phyloP scores from a whole-genome alignment of 169 alveolate genomes.

The Eimeria sp. region DNA sequence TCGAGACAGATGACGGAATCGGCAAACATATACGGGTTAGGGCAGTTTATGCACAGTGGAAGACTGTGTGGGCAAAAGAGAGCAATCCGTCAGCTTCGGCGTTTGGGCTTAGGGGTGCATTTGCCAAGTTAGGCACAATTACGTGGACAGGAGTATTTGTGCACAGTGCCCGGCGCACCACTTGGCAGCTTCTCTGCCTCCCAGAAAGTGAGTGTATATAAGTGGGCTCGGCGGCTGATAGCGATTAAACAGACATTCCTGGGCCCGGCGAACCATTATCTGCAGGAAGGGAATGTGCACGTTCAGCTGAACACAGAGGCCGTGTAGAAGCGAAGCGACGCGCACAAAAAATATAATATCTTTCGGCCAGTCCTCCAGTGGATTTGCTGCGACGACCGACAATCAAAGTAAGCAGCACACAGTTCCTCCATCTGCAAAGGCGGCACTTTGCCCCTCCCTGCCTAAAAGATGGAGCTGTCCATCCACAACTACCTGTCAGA shows the following conservation, averaged over 20 bases:
- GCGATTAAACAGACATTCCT: conserved; percentile 82
- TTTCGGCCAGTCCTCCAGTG: conserved; percentile 91
- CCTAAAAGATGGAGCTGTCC: background rate
- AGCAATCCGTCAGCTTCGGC: background rate
- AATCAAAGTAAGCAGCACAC: background rate
- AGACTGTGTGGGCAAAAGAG: background rate
- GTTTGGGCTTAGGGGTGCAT: background rate
- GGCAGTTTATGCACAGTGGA: background rate
- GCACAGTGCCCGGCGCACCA: conserved; percentile 5
- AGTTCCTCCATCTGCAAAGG: background rate
- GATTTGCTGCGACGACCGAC: conserved; percentile 80
- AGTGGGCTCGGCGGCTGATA: conserved; percentile 80
- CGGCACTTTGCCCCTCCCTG: background rate
- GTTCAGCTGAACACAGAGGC: conserved; percentile 90
- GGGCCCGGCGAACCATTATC: conserved; percentile 90
- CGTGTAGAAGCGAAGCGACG: conserved; percentile 91
- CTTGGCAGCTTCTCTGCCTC: conserved; percentile 66
- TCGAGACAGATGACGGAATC: background rate
- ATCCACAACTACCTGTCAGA: background rate
- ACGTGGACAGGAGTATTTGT: background rate
- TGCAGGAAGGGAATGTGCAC: conserved; percentile 89
- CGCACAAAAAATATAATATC: conserved; percentile 91
- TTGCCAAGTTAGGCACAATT: background rate
- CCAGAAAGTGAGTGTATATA: conserved; percentile 71
- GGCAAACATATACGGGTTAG: background rate